phyloP scores from a whole-genome alignment of 129 eudicot species.

The Flaveria brownii region DNA sequence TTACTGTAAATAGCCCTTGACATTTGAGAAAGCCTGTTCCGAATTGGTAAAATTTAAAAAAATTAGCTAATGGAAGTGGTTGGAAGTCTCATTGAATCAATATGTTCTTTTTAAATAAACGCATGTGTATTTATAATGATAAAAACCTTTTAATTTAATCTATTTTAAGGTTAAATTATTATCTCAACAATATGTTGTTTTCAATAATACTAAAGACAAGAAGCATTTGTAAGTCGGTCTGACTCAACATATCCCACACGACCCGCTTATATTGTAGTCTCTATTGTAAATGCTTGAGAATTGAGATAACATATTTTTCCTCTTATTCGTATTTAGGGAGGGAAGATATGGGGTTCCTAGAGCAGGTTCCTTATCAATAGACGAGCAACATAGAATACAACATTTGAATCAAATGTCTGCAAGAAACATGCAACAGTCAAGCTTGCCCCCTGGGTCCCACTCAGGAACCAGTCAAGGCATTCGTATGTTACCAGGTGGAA shows the following conservation, averaged over 20 bases:
- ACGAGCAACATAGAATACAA: constrained; percentile 78
- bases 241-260: neutral
- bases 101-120: neutral
- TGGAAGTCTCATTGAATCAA: neutral
- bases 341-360: constrained; percentile 75
- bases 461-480: constrained; percentile 62
- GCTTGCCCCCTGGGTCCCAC: constrained; percentile 53
- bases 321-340: constrained; percentile 48
- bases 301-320: neutral
- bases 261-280: neutral
- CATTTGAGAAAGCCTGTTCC: neutral
- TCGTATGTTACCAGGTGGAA: constrained; percentile 67
- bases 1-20: neutral
- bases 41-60: neutral
- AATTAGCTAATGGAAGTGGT: neutral
- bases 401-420: constrained; percentile 67
- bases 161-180: neutral
- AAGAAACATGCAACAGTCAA: constrained; percentile 63
- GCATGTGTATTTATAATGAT: neutral
- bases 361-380: constrained; percentile 57
- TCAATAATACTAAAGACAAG: neutral
- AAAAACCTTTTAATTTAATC: neutral
- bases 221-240: neutral
- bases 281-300: neutral
- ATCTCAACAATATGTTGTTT: neutral